Evolutionary conservation across 2,329 filamentous ascomycete species (phyloP), one percentile per base, ranked within the genome.

Genomic region (Rhynchosporium secalis): DNA sequence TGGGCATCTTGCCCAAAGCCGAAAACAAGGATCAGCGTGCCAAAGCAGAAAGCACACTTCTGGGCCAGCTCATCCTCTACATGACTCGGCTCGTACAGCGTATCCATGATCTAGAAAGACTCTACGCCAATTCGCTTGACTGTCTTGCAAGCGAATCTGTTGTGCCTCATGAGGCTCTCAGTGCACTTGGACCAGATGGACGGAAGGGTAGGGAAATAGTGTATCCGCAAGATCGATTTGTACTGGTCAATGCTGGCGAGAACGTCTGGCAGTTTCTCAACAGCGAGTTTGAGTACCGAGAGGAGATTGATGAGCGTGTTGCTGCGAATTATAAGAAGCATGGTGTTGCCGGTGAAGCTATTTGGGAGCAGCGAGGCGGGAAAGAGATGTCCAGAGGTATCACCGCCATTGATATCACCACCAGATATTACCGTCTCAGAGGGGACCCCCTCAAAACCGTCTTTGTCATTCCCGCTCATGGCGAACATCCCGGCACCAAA

Each of bases 31-130:
- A 75, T 12, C 75, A 80, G 56, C 73, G 78, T 33, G 69, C 73
- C 28, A 74, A 76, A 26, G 81, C 79, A 20, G 80, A 81, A 66
- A 79, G 79, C 62, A 81, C 79, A 6, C 73, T 86, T 20, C 73
- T 87, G 3, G 84, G 84, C 10, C 84, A 86, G 71, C 81, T 81
- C 78, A 79, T 87, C 7, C 72, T 80, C 29, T 81, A 80, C 67
- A 79, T 79, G 3, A 82, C 85, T 69, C 77, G 80, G 61, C 79
- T 86, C 12, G 75, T 83, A 13, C 75, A 73, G 6, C 82, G 84
- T 46, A 79, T 82, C 74, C 83, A 85, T 69, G 82, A 86, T 66
- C 79, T 86, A 2, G 84, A 86, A 69, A 78, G 81, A 12, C 72
- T 75, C 20, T 81, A 85, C 64, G 80, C 76, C 62, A 81, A 82